Base-by-base conservation (phyloP, 2,329 filamentous ascomycete genomes). In the Teratosphaeria zuluensis region DNA sequence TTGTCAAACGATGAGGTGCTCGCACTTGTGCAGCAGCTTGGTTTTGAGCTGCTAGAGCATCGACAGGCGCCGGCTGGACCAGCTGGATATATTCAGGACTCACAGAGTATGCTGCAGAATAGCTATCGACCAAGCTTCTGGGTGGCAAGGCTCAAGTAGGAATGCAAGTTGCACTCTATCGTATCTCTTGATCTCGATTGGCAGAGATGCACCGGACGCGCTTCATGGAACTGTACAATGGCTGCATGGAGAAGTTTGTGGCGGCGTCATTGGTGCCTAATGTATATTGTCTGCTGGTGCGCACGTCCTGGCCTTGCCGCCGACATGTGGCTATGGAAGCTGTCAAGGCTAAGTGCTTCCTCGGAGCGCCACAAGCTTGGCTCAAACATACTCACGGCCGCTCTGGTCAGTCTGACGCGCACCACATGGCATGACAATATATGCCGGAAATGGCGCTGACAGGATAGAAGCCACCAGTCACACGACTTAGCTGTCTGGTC, bases 1-100 rank as follows among this genome's bases (percentile, higher is more conserved):
- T 79, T 99, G 57, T 87, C 88, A 0, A 84, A 96, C 61, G 90
- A 96, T 31, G 94, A 99, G 76, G 88, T 99, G 9, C 74, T 95
- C 59, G 80, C 81, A 16, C 77, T 99, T 51, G 81, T 97, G 1
- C 77, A 85, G 64, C 81, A 80, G 58, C 76, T 92, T 67, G 94
- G 92, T 0, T 99, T 99, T 69, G 77, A 77, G 4, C 76, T 99
- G 6, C 42, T 69, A 3, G 66, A 71, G 60, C 69, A 71, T 53
- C 80, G 81, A 55, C 78, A 86, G 70, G 65, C 68, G 7, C 77
- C 77, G 1, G 80, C 77, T 1, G 74, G 85, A n/a, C 77, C 82
- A 61, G 86, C 88, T 12, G 91, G 91, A 7, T 99, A 99, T 70
- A 94, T 97, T 54, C 88, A 91, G 66, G 89, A 97, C 69, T 75